Conservation (phyloP, 768 basidiomycete species). For the Podaxis sp. region DNA sequence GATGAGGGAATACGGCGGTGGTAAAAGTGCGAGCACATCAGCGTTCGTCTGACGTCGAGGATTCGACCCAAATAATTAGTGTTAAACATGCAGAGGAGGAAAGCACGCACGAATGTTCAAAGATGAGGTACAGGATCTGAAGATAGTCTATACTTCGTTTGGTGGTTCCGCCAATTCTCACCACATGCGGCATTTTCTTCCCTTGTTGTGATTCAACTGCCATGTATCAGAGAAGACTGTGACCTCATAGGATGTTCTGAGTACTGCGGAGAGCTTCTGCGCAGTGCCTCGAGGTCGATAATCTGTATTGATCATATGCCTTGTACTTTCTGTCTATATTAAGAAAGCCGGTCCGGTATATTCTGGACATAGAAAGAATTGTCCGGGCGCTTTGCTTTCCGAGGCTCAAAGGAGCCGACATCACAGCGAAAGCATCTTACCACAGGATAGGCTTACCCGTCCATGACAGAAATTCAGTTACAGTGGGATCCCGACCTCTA, state of each 20-base stretch:
- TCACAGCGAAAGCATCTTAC: neutral
- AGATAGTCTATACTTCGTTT: neutral
- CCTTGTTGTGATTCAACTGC: too few species aligned
- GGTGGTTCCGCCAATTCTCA: neutral
- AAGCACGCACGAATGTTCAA: too few species aligned
- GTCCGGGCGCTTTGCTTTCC: neutral
- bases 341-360: neutral
- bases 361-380: neutral
- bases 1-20: too few species aligned
- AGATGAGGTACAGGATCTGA: neutral
- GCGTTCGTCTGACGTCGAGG: too few species aligned
- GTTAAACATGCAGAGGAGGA: too few species aligned
- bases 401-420: neutral
- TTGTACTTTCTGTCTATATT: neutral
- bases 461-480: neutral
- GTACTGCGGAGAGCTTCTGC: neutral
- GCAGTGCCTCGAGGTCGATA: slow-evolving; percentile 4
- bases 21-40: too few species aligned
- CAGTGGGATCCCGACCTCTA: slow-evolving; percentile 10
- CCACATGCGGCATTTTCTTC: too few species aligned
- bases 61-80: too few species aligned
- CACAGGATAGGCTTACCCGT: neutral
- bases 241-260: neutral
- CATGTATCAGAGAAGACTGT: neutral
- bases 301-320: neutral